Base-by-base conservation (phyloP, 2,329 filamentous ascomycete genomes). In the Aspergillus clavatus region DNA sequence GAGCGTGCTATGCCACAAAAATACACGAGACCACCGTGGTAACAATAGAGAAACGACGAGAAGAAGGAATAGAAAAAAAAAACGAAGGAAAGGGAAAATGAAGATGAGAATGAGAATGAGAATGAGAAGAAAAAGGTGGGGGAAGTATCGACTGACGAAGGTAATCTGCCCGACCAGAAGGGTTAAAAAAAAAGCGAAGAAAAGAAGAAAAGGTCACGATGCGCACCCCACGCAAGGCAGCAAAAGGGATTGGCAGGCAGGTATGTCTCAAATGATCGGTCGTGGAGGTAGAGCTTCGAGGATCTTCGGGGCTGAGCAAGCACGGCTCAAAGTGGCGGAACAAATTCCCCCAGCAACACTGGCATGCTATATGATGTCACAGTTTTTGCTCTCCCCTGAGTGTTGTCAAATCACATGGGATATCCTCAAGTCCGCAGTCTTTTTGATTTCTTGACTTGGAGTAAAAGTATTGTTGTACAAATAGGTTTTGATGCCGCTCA, bases 1-100 rank as follows among this genome's bases (percentile, higher is more conserved):
- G 56, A 55, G 60, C 51, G 61, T 63, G 62, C 62, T 64, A 65
- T 65, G 62, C 62, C 61, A 60, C 60, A 52, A 54, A 35, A 65
- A 58, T 56, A 62, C 51, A 59, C 53, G 56, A 51, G 47, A 48
- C 50, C 54, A 50, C 54, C 54, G 40, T 51, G 54, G 52, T 39
- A 48, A 56, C 46, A 45, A 33, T n/a, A n/a, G n/a, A n/a, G n/a
- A n/a, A n/a, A n/a, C n/a, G n/a, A n/a, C 47, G 19, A 42, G 18
- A 42, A 43, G 48, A 33, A 53, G 51, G 40, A 51, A 46, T 48
- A 52, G 50, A 50, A 48, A 18, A 50, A 48, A 18, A 29, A 43
- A 42, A 50, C 55, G 56, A 43, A 46, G 40, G 38, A 45, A 42
- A 51, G 42, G 50, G 27, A 46, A 41, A 38, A 50, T 40, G 36